Base-by-base conservation (phyloP, 768 basidiomycete species). In the Amanita subjunquillea region DNA sequence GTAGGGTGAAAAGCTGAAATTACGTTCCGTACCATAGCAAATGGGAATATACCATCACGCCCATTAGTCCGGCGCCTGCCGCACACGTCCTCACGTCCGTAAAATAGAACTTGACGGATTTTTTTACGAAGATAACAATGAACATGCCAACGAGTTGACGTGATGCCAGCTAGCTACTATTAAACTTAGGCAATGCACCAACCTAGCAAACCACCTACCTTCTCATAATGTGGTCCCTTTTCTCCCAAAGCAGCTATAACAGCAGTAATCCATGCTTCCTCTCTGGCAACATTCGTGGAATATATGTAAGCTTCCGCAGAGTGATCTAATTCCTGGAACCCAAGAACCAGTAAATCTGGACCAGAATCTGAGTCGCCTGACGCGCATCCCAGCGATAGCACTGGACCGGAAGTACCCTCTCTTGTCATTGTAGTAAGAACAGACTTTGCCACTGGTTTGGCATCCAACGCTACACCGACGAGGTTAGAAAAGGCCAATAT, bases 111-210 rank as follows among this genome's bases (percentile, higher is more conserved):
- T 64, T 65, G 39, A 86, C 57, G 0, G 62, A 56, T 51, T 75
- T 83, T 64, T 79, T 84, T 6, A 78, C 81, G 39, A 91, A 68
- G 27, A 87, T 65, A 9, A 91, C 60, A 17, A 91, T 65, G n/a
- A 91, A 69, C 74, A 90, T 87, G 34, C 90, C 90, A 36, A 91
- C 88, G 17, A 92, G 82, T 62, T 90, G 90, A 58, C 77, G 85
- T 3, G 85, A 87, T 12, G 68, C 70, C 30, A 91, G 70, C 87
- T 91, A 50, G 20, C 20, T 20, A 7, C 43, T 1, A 49, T 13
- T 25, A 41, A 15, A 40, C 50, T 8, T 37, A 30, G 6, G 20
- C 46, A n/a, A 36, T 25, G 50, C 41, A 42, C 12, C 20, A 29
- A 17, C 36, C 17, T 6, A 42, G 22, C 3, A 27, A 22, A 53